Base-by-base conservation (phyloP, 768 basidiomycete species). In the Mycena floridula region DNA sequence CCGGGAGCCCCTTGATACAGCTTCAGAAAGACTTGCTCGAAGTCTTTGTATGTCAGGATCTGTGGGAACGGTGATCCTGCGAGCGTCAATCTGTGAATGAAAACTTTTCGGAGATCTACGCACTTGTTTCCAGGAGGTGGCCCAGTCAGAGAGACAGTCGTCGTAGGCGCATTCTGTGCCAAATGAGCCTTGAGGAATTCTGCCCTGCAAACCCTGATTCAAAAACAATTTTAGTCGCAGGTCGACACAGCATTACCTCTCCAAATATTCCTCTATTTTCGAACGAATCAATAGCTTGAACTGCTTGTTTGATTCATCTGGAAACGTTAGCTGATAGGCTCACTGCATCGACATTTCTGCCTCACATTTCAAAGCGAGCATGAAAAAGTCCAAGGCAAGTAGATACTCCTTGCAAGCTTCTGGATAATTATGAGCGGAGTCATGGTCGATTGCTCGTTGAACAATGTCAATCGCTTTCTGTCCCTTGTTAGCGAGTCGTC, bases 21-120 rank as follows among this genome's bases (percentile, higher is more conserved):
- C n/a, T 20, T 83, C 80, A 7, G 88, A 73, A 2, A 99, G 73
- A 2, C 88, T 90, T 0, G 88, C 89, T n/a, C 96, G 79, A 25
- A 99, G 77, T 62, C 98, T 99, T 78, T 98, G 96, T 43, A 85
- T 76, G 51, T 98, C 96, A 2, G 92, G 85, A 63, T 99, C 95
- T 25, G 78, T 70, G 50, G 13, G 43, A 28, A 23, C 22, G 39
- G 45, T 35, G 22, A 35, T 22, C n/a, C n/a, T n/a, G 25, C 16
- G 25, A 28, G 43, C n/a, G n/a, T n/a, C n/a, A n/a, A n/a, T n/a
- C n/a, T n/a, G n/a, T n/a, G n/a, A n/a, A n/a, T n/a, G n/a, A n/a
- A n/a, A n/a, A n/a, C n/a, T n/a, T n/a, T n/a, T n/a, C n/a, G n/a
- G n/a, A n/a, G n/a, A n/a, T 18, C 13, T 35, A 35, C 32, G 13